Base-by-base conservation (phyloP, 108 stramenopile species). In the Epipyxis sp. region DNA sequence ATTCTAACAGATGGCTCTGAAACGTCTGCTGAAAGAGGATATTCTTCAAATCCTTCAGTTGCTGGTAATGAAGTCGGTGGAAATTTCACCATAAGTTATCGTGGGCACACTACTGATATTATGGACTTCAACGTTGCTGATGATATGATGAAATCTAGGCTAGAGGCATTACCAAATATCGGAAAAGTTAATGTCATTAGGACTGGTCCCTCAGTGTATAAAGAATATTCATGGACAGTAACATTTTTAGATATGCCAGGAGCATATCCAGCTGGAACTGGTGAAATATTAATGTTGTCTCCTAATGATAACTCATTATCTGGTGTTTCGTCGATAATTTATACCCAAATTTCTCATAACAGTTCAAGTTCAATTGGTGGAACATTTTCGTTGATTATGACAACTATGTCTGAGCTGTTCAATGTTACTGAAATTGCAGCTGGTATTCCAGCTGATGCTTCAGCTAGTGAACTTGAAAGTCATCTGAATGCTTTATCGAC, bases 121-220 rank as follows among this genome's bases (percentile, higher is more conserved):
- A 91, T 93, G 44, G 83, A 90, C n/a, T 93, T 87, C 88, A 91
- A 93, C 76, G 89, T 90, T 0, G 91, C 89, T 0, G 87, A 86
- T 32, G 82, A 88, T 69, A 79, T 69, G 30, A 76, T 94, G 76
- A 86, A 91, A 81, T 71, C 80, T 6, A 76, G 80, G 1, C 76
- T 94, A 13, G 90, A 92, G 81, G 80, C 78, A 59, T 80, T 94
- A 59, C 89, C 90, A 40, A 92, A 91, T 79, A 78, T 94, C 0
- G 93, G 91, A 44, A 67, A 67, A 6, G 93, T 94, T 0, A 74
- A 82, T 59, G 92, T 94, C 16, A 39, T 27, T 40, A 85, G 88
- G 44, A 65, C 59, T 1, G 90, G 88, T 0, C 90, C 92, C 0
- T 78, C 84, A 29, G 85, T 85, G 27, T 83, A 87, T 44, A 81